These are phyloP conservation scores for Pseudogymnoascus sp. DNA, from an alignment of 2,329 filamentous ascomycete genomes.

Conservation along the genomic window DNA sequence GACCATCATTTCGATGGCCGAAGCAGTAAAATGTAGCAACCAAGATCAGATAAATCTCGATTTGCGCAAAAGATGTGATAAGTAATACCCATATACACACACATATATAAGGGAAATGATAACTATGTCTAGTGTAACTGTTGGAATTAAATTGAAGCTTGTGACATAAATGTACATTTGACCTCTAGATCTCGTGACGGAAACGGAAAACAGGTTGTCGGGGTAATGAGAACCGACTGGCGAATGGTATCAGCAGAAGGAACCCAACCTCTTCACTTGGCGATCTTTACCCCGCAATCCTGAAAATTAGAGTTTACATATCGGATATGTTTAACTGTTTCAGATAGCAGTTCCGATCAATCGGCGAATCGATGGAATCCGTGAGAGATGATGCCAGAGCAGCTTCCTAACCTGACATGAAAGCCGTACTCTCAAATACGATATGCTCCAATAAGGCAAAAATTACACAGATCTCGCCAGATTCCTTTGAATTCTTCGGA, in stretches of 20 bases:
- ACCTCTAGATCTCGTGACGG: constrained; percentile 2
- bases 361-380: neutral
- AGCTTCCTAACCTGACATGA: neutral
- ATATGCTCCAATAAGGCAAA: neutral
- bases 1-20: neutral
- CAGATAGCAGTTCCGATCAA: neutral
- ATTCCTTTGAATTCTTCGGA: neutral
- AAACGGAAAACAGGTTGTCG: neutral
- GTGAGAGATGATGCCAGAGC: neutral
- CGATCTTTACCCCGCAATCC: constrained; percentile 1
- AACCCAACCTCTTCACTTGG: neutral
- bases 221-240: constrained; percentile 1
- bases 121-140: neutral
- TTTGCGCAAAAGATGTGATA: neutral
- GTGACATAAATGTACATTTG: constrained; percentile 5
- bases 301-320: neutral
- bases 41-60: neutral
- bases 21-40: neutral
- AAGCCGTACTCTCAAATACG: neutral
- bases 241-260: neutral
- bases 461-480: neutral
- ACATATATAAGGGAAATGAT: neutral
- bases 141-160: neutral
- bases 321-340: neutral
- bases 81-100: neutral